Conservation (phyloP, 2,329 filamentous ascomycete species). For the Tolypocladium nubicola region DNA sequence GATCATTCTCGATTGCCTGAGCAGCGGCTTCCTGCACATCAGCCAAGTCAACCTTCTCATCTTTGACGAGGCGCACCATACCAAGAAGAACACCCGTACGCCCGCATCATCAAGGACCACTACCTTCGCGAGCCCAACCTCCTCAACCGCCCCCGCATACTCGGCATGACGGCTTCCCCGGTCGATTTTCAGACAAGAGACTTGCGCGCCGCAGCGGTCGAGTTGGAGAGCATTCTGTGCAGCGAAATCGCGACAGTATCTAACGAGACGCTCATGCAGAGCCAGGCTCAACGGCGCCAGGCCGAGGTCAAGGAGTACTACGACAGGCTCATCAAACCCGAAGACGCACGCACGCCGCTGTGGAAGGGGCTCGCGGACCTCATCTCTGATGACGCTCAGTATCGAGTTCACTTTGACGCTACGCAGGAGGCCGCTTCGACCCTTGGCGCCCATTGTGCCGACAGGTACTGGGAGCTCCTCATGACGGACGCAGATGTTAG, state of each 20-base stretch:
- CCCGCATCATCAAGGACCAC: conserved; percentile 79
- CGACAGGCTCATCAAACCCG: conserved; percentile 28
- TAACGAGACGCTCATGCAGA: conserved; percentile 21
- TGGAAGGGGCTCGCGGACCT: conserved; percentile 42
- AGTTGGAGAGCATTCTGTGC: conserved; percentile 68
- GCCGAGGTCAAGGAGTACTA: conserved; percentile 43
- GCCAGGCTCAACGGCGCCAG: conserved; percentile 13
- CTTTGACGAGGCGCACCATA: conserved; percentile 93
- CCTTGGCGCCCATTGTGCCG: conserved; percentile 76
- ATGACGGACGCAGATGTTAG: conserved; percentile 51
- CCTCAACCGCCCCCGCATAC: conserved; percentile 61
- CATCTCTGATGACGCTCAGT: conserved; percentile 28
- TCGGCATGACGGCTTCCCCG: conserved; percentile 96
- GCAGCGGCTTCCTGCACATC: conserved; percentile 71
- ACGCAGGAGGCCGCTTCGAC: conserved; percentile 49
- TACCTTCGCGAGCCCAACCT: conserved; percentile 49
- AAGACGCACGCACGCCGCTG: conserved; percentile 51
- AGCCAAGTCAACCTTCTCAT: conserved; percentile 78
- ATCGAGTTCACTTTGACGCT: conserved; percentile 49
- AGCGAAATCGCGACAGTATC: conserved; percentile 70
- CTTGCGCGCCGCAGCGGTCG: conserved; percentile 55
- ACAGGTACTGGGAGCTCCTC: conserved; percentile 66
- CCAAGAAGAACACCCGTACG: conserved; percentile 92
- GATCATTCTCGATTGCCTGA: conserved; percentile 68
- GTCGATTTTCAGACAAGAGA: conserved; percentile 68